Evolutionary conservation across 305 asterid species (phyloP).

Genomic region (Fraxinus greggii): DNA sequence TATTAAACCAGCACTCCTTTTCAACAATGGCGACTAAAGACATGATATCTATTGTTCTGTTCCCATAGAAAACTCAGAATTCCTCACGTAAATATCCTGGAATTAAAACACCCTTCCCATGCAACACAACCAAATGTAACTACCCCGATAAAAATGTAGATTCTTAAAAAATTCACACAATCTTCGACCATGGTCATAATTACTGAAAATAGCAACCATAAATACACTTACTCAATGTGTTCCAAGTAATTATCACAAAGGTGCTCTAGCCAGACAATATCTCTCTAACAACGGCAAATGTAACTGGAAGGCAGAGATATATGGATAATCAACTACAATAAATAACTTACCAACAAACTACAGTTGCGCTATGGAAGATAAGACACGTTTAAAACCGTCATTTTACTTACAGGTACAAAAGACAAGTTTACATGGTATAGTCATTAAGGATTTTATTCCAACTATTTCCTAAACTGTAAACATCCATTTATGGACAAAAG

Average conservation of each 20-base stretch:
- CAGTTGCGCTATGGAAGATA: background rate
- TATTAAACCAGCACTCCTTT: background rate
- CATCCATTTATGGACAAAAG: constrained; percentile 9
- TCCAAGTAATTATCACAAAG: background rate
- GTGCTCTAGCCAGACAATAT: background rate
- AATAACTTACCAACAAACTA: background rate
- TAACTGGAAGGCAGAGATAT: background rate
- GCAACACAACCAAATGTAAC: background rate
- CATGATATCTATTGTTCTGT: background rate
- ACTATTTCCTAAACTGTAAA: constrained; percentile 4
- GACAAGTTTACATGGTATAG: background rate
- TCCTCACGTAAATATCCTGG: background rate
- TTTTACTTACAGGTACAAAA: background rate
- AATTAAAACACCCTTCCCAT: background rate
- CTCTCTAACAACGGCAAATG: background rate
- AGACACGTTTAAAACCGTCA: background rate
- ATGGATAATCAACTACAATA: background rate
- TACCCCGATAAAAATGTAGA: background rate
- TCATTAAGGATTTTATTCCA: background rate
- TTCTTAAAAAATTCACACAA: background rate
- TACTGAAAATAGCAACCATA: background rate
- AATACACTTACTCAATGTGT: background rate
- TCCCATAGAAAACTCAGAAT: background rate
- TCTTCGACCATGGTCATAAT: background rate
- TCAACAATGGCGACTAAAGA: background rate